A percentile compares a stretch with the other conserved stretches of the same genome.
Evolutionary conservation across 1,139 yeast species (phyloP).

Genomic region (Suhomyces choctaworum): DNA sequence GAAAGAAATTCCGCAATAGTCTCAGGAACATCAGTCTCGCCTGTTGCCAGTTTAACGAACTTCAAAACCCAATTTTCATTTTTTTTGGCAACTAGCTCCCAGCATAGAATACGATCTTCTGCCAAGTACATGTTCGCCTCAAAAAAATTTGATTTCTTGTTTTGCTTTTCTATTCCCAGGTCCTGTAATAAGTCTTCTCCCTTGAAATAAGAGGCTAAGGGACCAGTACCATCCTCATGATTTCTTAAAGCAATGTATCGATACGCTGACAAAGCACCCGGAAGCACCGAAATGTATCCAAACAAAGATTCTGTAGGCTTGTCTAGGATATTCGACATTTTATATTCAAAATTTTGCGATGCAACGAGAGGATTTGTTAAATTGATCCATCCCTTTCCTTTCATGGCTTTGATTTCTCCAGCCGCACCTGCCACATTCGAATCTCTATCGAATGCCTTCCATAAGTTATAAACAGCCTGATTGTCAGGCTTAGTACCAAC

Average conservation of each 20-base stretch:
- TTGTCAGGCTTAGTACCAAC: constrained; percentile 91
- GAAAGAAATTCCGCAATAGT: constrained; percentile 85
- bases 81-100: constrained; percentile 92
- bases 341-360: constrained; percentile 94
- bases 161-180: constrained; percentile 28
- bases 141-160: constrained; percentile 67
- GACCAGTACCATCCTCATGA: constrained; percentile 91
- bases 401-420: constrained; percentile 93
- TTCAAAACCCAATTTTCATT: constrained; percentile 89
- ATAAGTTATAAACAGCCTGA: constrained; percentile 81
- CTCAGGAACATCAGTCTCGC: constrained; percentile 98
- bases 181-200: constrained; percentile 67
- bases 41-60: constrained; percentile 90
- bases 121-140: constrained; percentile 97
- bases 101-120: constrained; percentile 93
- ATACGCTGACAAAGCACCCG: constrained; percentile 96
- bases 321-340: constrained; percentile 92
- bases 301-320: constrained; percentile 92
- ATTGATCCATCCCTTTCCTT: constrained; percentile 80
- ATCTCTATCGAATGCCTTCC: constrained; percentile 96
- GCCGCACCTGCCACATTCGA: constrained; percentile 98
- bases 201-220: constrained; percentile 81
- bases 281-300: constrained; percentile 91
- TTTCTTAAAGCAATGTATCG: constrained; percentile 84
- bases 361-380: constrained; percentile 90